Base-by-base conservation (phyloP, 495 filamentous ascomycete species). In the Massariosphaeria phaeospora region DNA sequence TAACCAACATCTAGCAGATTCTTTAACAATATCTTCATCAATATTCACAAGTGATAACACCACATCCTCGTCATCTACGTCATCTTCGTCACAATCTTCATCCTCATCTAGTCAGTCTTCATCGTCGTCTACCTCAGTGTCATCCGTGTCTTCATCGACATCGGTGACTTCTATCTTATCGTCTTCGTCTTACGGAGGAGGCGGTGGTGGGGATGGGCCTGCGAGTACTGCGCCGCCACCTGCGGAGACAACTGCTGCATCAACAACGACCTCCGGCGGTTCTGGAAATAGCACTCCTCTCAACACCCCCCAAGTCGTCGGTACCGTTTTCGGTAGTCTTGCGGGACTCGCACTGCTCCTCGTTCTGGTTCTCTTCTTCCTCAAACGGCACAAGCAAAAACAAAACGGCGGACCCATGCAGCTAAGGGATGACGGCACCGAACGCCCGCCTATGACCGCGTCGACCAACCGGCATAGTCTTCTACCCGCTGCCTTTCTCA, bases 311-410 rank as follows among this genome's bases (percentile, higher is more conserved):
- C 10, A 57, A 47, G 57, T 61, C 9, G 57, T 64, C 18, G 61
- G 57, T 18, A 55, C 45, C 29, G 57, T 64, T n/a, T 20, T 64
- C 21, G 61, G 61, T 9, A 58, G 61, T 46, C 51, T 64, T 26
- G 61, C 61, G 2, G 61, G 61, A 24, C 38, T 52, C 27, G 47
- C 61, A 8, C n/a, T 61, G 6, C 25, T 64, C 9, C 57, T 64
- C 15, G 26, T 35, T 12, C 3, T 61, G 1, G 12, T 58, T 4
- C 43, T 64, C 17, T 47, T 64, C 24, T 42, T 64, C 26, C 17
- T 64, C 15, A 47, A 40, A 24, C 49, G 57, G 18, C 52, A 64
- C 50, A 63, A 63, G 24, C 49, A 36, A 3, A 59, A 59, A 40
- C 29, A 43, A 12, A 30, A 44, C n/a, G 30, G 54, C 30, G 50